Base-by-base conservation (phyloP, 768 basidiomycete species). In the Russula sp. region DNA sequence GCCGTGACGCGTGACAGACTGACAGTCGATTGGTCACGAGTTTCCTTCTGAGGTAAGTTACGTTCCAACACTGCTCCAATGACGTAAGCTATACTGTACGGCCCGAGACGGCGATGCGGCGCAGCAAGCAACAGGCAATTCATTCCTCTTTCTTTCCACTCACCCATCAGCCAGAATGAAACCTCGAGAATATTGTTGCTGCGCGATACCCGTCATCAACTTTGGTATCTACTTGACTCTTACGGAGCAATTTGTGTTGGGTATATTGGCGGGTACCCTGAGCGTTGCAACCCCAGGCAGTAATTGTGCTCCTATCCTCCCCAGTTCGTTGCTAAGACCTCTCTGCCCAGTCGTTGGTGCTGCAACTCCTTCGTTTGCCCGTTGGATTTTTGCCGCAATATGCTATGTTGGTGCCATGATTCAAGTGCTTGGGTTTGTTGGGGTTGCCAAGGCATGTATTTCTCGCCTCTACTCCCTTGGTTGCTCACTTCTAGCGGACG, bases 171-270 rank as follows among this genome's bases (percentile, higher is more conserved):
- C 62, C 36, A 72, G 16, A 42, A 88, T 90, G 88, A 89, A 86
- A 74, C 76, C 86, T 57, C 84, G 91, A 77, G 87, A 92, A 55
- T 95, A 94, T 72, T 97, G 94, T 72, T 97, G 94, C 75, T 92
- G 90, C 71, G 94, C 94, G 50, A 88, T 98, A 64, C 95, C 95
- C 10, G 76, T 94, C 55, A 79, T 94, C 67, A 96, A 99, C 77
- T 82, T 85, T 65, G 97, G 97, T 36, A 90, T 98, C 59, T 98
- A 97, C 70, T 75, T 84, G 22, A 83, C 89, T 32, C 75, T 98
- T 55, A 73, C 78, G 0, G 91, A 96, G 73, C 94, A 97, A 75
- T 80, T 91, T 49, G 77, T 83, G 18, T 73, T 87, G 22, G 86
- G 83, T 5, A 71, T 92, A 66, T 65, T 88, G 18, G 83, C 86